These are phyloP conservation scores for Zizania palustris DNA, from an alignment of 202 grass and related monocot species.

Conservation along the genomic window DNA sequence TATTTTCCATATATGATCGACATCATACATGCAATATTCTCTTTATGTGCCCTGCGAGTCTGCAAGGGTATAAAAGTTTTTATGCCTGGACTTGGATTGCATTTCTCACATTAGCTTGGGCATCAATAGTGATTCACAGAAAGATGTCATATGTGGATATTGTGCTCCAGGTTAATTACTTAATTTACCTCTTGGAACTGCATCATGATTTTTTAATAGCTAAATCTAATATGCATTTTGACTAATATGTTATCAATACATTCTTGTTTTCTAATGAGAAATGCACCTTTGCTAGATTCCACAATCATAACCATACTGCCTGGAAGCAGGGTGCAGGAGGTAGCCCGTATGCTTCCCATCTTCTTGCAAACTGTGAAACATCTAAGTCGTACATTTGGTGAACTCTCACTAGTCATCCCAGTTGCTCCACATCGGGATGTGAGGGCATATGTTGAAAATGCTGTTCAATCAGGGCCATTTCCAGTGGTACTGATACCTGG, in stretches of 20 bases:
- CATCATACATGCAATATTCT: constrained; percentile 12
- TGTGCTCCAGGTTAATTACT: background rate
- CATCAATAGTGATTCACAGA: constrained; percentile 21
- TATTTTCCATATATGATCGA: background rate
- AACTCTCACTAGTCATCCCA: constrained; percentile 76
- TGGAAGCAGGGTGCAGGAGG: constrained; percentile 97
- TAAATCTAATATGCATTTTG: constrained; percentile 21
- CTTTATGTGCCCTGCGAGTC: constrained; percentile 15
- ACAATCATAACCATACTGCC: constrained; percentile 83
- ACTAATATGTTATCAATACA: constrained; percentile 25
- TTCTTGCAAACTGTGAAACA: constrained; percentile 65
- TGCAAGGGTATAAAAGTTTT: background rate
- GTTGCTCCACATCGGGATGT: constrained; percentile 82
- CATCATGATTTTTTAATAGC: constrained; percentile 11
- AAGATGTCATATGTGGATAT: constrained; percentile 25
- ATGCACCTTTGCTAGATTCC: constrained; percentile 56
- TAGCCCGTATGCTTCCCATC: constrained; percentile 84
- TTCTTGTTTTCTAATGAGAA: constrained; percentile 46
- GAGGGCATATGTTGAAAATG: constrained; percentile 60
- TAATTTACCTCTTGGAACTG: constrained; percentile 28
- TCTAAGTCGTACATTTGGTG: constrained; percentile 58
- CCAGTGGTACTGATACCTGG: constrained; percentile 71
- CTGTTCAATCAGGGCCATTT: constrained; percentile 43
- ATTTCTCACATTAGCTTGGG: background rate
- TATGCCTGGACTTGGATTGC: constrained; percentile 13